A percentile compares a stretch with the other conserved stretches of the same genome.
Evolutionary conservation across 805 yeast genomes (phyloP).

Genomic region (Aciculoconidium aculeatum): DNA sequence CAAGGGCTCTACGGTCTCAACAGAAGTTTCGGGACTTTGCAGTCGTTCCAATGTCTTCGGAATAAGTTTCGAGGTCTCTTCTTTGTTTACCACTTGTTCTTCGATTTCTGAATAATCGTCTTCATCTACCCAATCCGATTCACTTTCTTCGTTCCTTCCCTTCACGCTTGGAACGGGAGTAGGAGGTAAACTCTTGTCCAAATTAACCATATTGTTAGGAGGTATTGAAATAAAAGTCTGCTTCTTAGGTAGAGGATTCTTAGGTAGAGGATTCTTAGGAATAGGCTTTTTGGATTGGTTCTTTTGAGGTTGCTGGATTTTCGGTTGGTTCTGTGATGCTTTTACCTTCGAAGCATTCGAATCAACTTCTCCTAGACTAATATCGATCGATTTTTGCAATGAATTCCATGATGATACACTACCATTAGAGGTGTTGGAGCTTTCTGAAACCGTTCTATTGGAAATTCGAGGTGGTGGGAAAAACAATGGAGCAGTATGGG

Average conservation of each 20-base stretch:
- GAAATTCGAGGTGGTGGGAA: constrained; percentile 1
- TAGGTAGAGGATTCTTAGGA: too few species aligned
- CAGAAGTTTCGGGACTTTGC: constrained; percentile 3
- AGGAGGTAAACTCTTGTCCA: constrained; percentile 8
- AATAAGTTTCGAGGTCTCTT: too few species aligned
- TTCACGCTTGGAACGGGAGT: too few species aligned
- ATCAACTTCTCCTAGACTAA: constrained; percentile 6
- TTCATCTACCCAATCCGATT: constrained; percentile 8
- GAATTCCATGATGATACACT: constrained; percentile 23
- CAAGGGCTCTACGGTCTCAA: constrained; percentile 12
- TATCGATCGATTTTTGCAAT: constrained; percentile 21
- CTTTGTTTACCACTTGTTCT: too few species aligned
- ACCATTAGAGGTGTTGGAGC: constrained; percentile 6
- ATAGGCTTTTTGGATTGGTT: too few species aligned
- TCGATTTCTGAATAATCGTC: too few species aligned
- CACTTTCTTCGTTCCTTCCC: constrained; percentile 1
- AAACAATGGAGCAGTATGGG: neutral
- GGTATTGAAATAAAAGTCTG: neutral
- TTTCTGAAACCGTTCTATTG: constrained; percentile 4
- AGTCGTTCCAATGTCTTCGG: neutral
- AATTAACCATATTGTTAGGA: neutral
- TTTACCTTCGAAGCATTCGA: constrained; percentile 1
- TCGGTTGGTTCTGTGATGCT: constrained; percentile 2
- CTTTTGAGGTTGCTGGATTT: too few species aligned
- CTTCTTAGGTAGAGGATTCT: constrained; percentile 1